These are phyloP conservation scores for Trichosporon inkin DNA, from an alignment of 1,284 basidiomycete species.

Conservation along the genomic window DNA sequence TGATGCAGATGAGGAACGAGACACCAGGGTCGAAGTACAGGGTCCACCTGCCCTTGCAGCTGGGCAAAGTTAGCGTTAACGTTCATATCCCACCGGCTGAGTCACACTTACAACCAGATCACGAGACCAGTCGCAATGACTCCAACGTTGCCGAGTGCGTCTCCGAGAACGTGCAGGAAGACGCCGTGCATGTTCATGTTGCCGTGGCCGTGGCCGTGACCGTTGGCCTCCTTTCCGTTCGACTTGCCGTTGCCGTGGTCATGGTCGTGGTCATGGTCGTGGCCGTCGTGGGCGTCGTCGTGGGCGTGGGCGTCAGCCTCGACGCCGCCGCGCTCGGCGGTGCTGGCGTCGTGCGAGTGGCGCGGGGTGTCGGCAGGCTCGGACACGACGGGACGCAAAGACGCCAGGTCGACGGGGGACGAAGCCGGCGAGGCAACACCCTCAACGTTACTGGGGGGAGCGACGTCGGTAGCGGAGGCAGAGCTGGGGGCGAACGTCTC, in stretches of 20 bases:
- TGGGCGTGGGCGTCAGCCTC: conserved; percentile 25
- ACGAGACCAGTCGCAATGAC: conserved; percentile 92
- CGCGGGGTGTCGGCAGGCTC: background rate
- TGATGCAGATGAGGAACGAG: conserved; percentile 88
- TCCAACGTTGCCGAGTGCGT: conserved; percentile 95
- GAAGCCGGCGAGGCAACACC: background rate
- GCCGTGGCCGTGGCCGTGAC: conserved; percentile 58
- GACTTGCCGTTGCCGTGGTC: conserved; percentile 24
- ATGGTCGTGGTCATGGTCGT: conserved; percentile 26
- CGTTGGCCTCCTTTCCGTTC: conserved; percentile 24
- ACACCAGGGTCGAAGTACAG: conserved; percentile 93
- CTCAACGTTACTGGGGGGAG: conserved; percentile 1
- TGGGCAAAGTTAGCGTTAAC: conserved; percentile 16
- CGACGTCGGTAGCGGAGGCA: conserved; percentile 17
- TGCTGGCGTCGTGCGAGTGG: conserved; percentile 11
- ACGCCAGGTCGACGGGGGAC: background rate
- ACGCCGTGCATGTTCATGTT: conserved; percentile 98
- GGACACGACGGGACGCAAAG: background rate
- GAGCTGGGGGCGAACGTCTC: conserved; percentile 33
- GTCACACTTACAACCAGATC: conserved; percentile 65
- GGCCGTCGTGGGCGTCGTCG: conserved; percentile 25
- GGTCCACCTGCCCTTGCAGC: conserved; percentile 54
- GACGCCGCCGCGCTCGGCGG: conserved; percentile 17
- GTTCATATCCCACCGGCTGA: background rate
- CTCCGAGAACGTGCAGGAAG: conserved; percentile 89